phyloP scores from a whole-genome alignment of 108 stramenopile species.

The Cylindrotheca fusiformis region DNA sequence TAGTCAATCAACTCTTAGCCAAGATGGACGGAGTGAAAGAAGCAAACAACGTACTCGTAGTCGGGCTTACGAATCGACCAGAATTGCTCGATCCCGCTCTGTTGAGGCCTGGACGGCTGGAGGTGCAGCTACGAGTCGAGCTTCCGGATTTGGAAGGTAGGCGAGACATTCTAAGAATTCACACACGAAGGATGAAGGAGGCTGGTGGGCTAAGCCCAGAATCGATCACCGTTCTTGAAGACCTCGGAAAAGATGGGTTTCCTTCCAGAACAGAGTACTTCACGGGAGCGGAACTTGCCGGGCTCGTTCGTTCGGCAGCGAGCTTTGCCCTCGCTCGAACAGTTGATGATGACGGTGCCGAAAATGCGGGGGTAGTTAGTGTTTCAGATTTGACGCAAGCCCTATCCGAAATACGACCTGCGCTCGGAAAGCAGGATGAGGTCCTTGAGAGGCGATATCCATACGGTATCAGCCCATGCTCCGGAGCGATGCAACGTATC shows the following conservation, averaged over 20 bases:
- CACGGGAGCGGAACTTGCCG: constrained; percentile 89
- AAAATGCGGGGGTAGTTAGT: constrained; percentile 31
- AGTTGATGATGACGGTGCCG: constrained; percentile 32
- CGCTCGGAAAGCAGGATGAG: constrained; percentile 73
- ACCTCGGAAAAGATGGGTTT: constrained; percentile 29
- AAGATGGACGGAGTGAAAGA: constrained; percentile 90
- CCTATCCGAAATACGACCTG: constrained; percentile 66
- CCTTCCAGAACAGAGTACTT: constrained; percentile 60
- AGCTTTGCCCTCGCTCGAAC: constrained; percentile 75
- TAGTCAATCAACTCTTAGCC: constrained; percentile 89
- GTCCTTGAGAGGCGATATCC: constrained; percentile 60
- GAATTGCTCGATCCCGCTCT: constrained; percentile 85
- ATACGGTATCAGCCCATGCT: constrained; percentile 63
- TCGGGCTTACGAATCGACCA: constrained; percentile 86
- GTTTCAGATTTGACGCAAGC: constrained; percentile 53
- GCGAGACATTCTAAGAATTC: constrained; percentile 83
- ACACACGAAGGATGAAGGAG: constrained; percentile 86
- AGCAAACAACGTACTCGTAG: constrained; percentile 71
- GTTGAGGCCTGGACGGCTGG: constrained; percentile 84
- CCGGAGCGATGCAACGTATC: constrained; percentile 53
- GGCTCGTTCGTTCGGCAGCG: constrained; percentile 82
- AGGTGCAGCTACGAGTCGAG: constrained; percentile 82
- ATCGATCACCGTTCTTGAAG: constrained; percentile 50
- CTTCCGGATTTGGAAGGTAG: constrained; percentile 69
- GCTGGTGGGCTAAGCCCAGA: constrained; percentile 53